A percentile compares a stretch with the other conserved stretches of the same genome.
Conservation (phyloP, 768 basidiomycete species). For the Dendrothele bispora region DNA sequence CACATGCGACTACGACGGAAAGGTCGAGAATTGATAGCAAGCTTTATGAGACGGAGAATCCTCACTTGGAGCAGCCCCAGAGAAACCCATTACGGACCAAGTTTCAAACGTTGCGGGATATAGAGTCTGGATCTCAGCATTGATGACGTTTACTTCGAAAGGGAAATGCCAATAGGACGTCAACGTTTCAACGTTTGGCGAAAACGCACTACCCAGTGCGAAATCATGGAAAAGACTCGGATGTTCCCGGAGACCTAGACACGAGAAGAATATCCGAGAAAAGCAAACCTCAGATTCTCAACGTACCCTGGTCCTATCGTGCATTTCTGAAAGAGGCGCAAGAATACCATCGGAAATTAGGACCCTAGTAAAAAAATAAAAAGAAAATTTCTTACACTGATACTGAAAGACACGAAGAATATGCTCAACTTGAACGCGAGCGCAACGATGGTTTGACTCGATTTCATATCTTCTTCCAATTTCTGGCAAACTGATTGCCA, state of each 20-base stretch:
- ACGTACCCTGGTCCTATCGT: conserved; percentile 50
- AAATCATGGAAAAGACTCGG: conserved; percentile 49
- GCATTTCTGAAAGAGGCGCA: conserved; percentile 49
- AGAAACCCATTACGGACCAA: conserved; percentile 51
- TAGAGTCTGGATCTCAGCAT: too few species aligned
- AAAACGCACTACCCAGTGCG: conserved; percentile 60
- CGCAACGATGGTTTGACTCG: conserved; percentile 47
- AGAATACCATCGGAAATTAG: conserved; percentile 32
- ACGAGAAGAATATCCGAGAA: not conserved
- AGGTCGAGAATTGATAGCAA: too few species aligned
- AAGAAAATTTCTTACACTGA: conserved; percentile 48
- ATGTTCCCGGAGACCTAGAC: conserved; percentile 46
- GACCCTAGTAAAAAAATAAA: conserved; percentile 44
- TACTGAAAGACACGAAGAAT: conserved; percentile 63
- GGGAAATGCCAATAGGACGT: conserved; percentile 52
- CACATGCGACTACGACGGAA: too few species aligned
- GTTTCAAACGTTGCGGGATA: too few species aligned
- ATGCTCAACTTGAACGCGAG: conserved; percentile 65
- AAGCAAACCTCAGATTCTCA: too few species aligned
- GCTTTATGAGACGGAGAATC: too few species aligned
- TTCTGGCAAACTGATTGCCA: conserved; percentile 66
- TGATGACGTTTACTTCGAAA: conserved; percentile 54
- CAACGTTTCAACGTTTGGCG: conserved; percentile 44
- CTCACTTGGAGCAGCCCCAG: conserved; percentile 53
- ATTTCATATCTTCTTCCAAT: conserved; percentile 53